phyloP scores from a whole-genome alignment of 2,329 filamentous ascomycete species.

The Cercospora sp. region DNA sequence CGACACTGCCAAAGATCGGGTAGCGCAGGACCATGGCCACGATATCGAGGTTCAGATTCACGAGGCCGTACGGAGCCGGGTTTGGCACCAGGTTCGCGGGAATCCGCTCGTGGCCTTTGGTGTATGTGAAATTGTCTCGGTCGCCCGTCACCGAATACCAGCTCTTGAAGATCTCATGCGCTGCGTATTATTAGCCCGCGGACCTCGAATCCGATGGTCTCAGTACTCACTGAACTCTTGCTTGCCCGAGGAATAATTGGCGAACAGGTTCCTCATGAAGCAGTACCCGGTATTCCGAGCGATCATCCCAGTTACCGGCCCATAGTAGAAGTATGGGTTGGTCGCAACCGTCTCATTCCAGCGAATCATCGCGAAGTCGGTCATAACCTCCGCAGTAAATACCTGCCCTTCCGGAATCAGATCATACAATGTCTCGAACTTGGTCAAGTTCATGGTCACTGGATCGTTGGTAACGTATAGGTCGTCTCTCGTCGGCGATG shows the following conservation, averaged over 20 bases:
- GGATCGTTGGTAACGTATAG: conserved; percentile 52
- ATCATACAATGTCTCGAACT: conserved; percentile 52
- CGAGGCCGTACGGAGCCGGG: conserved; percentile 23
- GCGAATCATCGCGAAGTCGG: conserved; percentile 32
- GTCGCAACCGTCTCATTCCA: conserved; percentile 30
- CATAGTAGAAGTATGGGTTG: conserved; percentile 37
- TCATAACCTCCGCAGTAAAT: conserved; percentile 36
- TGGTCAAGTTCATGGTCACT: conserved; percentile 53
- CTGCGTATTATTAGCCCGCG: not conserved
- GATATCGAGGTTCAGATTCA: conserved; percentile 26
- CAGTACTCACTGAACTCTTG: conserved; percentile 35
- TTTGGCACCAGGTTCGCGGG: conserved; percentile 30
- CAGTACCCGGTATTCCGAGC: conserved; percentile 32
- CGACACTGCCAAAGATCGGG: conserved; percentile 24
- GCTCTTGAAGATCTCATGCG: conserved; percentile 29
- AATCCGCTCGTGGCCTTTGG: conserved; percentile 26
- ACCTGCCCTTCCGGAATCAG: conserved; percentile 25
- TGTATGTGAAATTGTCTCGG: conserved; percentile 24
- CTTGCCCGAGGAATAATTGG: conserved; percentile 36
- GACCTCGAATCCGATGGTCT: not conserved
- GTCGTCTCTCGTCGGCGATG: conserved; percentile 55
- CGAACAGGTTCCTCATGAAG: conserved; percentile 32
- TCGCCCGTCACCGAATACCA: conserved; percentile 30
- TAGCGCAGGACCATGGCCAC: conserved; percentile 26
- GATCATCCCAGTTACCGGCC: conserved; percentile 33